Base-by-base conservation (phyloP, 805 yeast genomes). In the Metschnikowia borealis region DNA sequence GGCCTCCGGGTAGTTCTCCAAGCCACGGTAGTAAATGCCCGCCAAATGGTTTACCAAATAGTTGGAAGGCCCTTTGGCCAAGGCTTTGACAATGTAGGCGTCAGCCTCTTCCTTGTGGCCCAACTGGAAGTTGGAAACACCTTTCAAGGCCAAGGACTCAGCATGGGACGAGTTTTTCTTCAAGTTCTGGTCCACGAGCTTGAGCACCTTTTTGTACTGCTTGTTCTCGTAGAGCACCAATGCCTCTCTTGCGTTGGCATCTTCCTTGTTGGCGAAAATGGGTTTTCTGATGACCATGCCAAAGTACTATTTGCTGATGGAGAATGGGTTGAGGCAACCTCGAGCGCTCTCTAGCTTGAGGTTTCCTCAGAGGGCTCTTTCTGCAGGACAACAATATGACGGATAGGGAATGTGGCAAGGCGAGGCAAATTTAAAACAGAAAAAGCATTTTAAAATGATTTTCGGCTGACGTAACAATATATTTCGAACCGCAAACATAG, bases 191-290 rank as follows among this genome's bases (percentile, higher is more conserved):
- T 94, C 97, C 39, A 89, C 79, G 29, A 83, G 63, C 64, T 87
- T 87, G 59, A 91, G 68, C 1, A 96, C 82, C 61, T 92, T 90
- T 64, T 88, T 88, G 74, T 91, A 91, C 66, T 89, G 90, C 65
- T 88, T 89, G 44, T 77, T 65, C 63, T 94, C 98, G 62, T 89
- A 94, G 31, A 87, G 77, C 58, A 82, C 82, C 60, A 94, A 75
- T 0, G 97, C 96, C 57, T 85, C 87, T 51, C 85, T 78, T 72
- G 92, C 90, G 55, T 81, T 81, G 32, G 78, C 75, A 50, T 87
- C 92, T 56, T 89, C 96, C 65, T 87, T 89, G 53, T 57, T 66
- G 45, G 69, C 63, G 49, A 71, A 62, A 42, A 73, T 65, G 1
- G 77, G 75, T 31, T 54, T 58, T 29, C 59, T 46, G n/a, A 35